Evolutionary conservation across 257 asterid genomes (phyloP).

Genomic region (Solanum appendiculatum): DNA sequence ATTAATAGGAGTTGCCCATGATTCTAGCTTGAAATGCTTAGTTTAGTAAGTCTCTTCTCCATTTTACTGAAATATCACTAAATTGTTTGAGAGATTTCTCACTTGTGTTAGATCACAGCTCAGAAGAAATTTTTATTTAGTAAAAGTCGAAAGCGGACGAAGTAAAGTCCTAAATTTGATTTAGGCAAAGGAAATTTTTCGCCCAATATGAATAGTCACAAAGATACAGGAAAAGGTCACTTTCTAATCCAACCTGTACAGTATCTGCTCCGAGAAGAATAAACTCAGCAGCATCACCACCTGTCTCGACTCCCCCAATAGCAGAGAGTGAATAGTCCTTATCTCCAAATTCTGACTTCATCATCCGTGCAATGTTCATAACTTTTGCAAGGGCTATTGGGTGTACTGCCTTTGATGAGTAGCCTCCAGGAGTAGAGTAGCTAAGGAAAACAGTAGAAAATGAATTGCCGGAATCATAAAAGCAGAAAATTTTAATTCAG

Average conservation of each 20-base stretch:
- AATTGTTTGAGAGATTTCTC: background rate
- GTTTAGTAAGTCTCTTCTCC: background rate
- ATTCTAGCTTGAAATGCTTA: background rate
- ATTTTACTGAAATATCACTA: background rate
- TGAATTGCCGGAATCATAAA: background rate
- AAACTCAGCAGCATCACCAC: conserved; percentile 93
- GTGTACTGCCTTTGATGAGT: conserved; percentile 92
- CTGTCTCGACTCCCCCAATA: conserved; percentile 94
- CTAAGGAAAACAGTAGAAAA: conserved; percentile 18
- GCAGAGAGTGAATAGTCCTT: conserved; percentile 68
- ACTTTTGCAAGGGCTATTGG: conserved; percentile 99
- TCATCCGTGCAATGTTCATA: conserved; percentile 86
- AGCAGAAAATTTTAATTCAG: background rate
- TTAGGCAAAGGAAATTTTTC: background rate
- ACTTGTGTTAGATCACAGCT: background rate
- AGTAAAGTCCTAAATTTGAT: background rate
- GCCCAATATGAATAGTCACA: background rate
- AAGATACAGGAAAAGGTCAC: background rate
- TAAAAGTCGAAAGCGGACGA: background rate
- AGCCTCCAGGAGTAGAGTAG: conserved; percentile 96
- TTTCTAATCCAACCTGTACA: conserved; percentile 59
- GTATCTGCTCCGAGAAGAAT: conserved; percentile 92
- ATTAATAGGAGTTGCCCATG: background rate
- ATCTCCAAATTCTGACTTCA: conserved; percentile 61
- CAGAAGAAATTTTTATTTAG: background rate